These are phyloP conservation scores for Senna tora DNA, from an alignment of 306 rosid genomes.

Conservation along the genomic window DNA sequence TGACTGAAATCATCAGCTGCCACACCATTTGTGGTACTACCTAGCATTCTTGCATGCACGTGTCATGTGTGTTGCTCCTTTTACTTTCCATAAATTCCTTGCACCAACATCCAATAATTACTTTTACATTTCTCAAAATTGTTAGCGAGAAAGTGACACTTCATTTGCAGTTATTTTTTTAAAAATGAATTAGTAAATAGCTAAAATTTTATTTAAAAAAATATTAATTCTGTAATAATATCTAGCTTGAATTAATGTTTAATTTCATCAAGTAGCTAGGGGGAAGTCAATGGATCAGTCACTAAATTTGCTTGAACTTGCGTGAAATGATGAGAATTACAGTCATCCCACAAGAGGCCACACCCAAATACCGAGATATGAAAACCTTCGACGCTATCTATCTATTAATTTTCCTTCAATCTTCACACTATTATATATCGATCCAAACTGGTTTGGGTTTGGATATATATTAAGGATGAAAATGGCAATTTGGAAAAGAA, in stretches of 20 bases:
- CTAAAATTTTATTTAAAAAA: background rate
- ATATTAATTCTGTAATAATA: no score
- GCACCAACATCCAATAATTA: no score
- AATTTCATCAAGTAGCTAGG: no score
- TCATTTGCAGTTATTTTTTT: no score
- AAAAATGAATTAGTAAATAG: background rate
- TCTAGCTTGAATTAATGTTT: no score
- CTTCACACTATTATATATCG: background rate
- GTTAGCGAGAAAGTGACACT: background rate
- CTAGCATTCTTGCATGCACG: no score
- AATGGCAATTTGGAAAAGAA: slow-evolving; percentile 2
- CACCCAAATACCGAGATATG: slow-evolving; percentile 5
- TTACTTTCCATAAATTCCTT: background rate
- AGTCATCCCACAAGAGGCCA: slow-evolving; percentile 34
- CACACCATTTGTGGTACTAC: background rate
- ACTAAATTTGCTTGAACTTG: slow-evolving; percentile 3
- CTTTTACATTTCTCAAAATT: background rate
- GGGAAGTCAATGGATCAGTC: background rate
- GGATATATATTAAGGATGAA: background rate
- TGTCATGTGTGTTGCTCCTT: background rate
- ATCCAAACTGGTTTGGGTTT: slow-evolving; percentile 22
- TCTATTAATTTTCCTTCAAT: slow-evolving; percentile 10
- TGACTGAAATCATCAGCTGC: background rate
- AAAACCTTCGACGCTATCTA: slow-evolving; percentile 38
- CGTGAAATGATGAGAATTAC: slow-evolving; percentile 29